A percentile compares a stretch with the other conserved stretches of the same genome.
These are phyloP conservation scores for Akanthomyces uredinophilus DNA, from an alignment of 2,329 filamentous ascomycete species.

Conservation along the genomic window DNA sequence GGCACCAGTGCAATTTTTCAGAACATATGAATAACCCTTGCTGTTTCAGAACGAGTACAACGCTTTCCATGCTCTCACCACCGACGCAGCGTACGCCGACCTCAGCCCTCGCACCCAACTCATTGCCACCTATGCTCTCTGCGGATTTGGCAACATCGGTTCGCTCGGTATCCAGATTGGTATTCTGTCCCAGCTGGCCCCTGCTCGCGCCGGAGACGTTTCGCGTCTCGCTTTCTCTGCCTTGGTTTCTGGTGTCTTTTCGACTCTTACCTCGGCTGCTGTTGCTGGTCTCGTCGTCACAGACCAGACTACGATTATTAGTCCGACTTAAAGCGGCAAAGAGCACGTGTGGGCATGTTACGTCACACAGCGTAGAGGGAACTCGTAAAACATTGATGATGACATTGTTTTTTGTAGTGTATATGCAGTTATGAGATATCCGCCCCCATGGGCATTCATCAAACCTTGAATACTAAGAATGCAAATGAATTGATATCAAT, in stretches of 20 bases:
- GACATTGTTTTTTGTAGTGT: slow-evolving; percentile 7
- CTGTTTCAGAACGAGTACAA: slow-evolving; percentile 66
- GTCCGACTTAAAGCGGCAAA: not conserved
- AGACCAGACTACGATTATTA: slow-evolving; percentile 29
- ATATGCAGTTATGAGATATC: slow-evolving; percentile 13
- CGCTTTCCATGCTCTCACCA: slow-evolving; percentile 56
- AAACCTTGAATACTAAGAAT: not conserved
- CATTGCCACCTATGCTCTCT: slow-evolving; percentile 82
- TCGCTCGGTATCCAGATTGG: slow-evolving; percentile 87
- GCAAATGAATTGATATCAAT: not conserved
- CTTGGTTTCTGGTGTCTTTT: slow-evolving; percentile 69
- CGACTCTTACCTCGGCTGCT: slow-evolving; percentile 72
- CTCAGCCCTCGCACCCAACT: slow-evolving; percentile 68
- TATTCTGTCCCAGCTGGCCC: slow-evolving; percentile 76
- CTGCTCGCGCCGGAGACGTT: slow-evolving; percentile 68
- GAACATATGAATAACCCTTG: not conserved
- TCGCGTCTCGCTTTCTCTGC: slow-evolving; percentile 71
- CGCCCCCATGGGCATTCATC: not conserved
- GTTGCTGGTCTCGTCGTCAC: slow-evolving; percentile 73
- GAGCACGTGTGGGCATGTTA: not conserved
- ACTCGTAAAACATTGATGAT: not conserved
- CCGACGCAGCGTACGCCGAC: slow-evolving; percentile 49
- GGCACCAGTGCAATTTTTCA: not conserved
- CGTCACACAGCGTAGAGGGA: not conserved
- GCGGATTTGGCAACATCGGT: slow-evolving; percentile 79